A percentile compares a stretch with the other conserved stretches of the same genome.
Conservation (phyloP, 192 early-diverging fungal species). For the Martensiomyces pterosporus region DNA sequence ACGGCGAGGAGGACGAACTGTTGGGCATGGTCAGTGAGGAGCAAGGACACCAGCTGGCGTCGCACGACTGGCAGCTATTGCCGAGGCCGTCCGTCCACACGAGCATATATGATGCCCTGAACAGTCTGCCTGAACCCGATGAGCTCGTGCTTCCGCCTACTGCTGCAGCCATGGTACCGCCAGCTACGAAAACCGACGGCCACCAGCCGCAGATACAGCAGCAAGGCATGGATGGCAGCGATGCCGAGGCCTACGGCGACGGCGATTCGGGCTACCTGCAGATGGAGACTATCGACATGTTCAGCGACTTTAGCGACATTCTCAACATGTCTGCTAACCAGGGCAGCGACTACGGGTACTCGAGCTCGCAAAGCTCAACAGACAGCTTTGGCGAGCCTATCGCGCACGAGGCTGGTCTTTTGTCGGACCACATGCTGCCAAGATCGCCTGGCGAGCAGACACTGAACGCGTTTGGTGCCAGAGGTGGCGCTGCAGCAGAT, state of each 20-base stretch:
- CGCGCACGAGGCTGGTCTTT: conserved; percentile 31
- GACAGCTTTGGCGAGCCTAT: conserved; percentile 51
- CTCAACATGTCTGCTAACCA: conserved; percentile 19
- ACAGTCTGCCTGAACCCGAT: conserved; percentile 31
- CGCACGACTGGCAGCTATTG: conserved; percentile 5
- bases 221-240: not conserved
- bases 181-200: too few species aligned
- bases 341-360: conserved; percentile 32
- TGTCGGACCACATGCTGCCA: too few species aligned
- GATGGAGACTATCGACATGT: conserved; percentile 41
- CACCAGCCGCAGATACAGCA: too few species aligned
- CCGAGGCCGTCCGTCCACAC: conserved; percentile 1
- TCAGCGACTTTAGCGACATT: conserved; percentile 37
- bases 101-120: conserved; percentile 21
- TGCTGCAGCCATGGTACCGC: conserved; percentile 3
- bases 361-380: conserved; percentile 32
- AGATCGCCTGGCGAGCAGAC: too few species aligned
- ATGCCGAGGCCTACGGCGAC: conserved; percentile 6
- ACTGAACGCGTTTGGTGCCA: too few species aligned
- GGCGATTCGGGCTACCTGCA: conserved; percentile 18
- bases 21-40: too few species aligned
- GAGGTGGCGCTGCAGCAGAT: too few species aligned
- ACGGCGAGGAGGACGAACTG: not conserved
- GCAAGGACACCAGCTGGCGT: too few species aligned
- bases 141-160: conserved; percentile 36